These are phyloP conservation scores for Calonectria naviculata DNA, from an alignment of 2,329 filamentous ascomycete species.

Conservation along the genomic window DNA sequence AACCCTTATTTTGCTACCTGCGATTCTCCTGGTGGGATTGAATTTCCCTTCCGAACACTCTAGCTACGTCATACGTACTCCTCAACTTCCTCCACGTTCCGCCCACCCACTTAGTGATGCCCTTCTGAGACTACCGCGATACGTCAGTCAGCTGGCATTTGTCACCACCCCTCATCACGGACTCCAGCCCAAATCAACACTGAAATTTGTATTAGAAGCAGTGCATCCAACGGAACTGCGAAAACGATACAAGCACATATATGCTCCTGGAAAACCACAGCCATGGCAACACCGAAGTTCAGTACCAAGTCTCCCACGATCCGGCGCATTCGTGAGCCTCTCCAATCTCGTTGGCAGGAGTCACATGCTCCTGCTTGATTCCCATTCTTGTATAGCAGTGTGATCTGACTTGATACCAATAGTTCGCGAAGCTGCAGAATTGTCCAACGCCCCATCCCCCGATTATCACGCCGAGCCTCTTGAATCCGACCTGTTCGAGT, in stretches of 20 bases:
- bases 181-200: neutral
- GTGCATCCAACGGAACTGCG: no score
- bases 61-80: neutral
- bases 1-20: neutral
- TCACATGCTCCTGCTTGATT: neutral
- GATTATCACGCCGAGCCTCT: constrained; percentile 89
- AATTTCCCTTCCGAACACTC: neutral
- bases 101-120: neutral
- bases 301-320: constrained; percentile 87
- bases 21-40: neutral
- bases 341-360: neutral
- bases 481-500: constrained; percentile 94
- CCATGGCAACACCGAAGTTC: constrained; percentile 60
- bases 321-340: constrained; percentile 78
- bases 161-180: neutral
- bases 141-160: constrained; percentile 10
- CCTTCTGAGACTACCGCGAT: constrained; percentile 10
- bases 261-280: constrained; percentile 28
- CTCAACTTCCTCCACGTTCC: neutral
- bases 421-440: constrained; percentile 93
- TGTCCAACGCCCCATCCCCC: constrained; percentile 81
- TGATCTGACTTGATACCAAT: neutral
- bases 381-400: neutral
- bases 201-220: neutral
- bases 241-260: neutral